phyloP scores from a whole-genome alignment of 768 basidiomycete species.

The Crassisporium funariophilum region DNA sequence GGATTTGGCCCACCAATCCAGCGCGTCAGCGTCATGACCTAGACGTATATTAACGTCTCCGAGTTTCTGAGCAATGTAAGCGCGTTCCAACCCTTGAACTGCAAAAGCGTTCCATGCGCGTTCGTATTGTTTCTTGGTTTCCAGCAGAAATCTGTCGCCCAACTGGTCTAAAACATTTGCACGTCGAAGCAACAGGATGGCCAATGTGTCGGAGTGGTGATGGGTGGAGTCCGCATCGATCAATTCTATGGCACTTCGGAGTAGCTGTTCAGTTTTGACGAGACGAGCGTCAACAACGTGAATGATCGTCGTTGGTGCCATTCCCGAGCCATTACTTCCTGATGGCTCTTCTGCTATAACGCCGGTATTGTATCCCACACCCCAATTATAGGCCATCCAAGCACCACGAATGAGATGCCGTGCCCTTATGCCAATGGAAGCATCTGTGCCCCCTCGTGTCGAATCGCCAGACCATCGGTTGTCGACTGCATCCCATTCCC shows the following conservation, averaged over 20 bases:
- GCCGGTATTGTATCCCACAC: slow-evolving; percentile 42
- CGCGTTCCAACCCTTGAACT: slow-evolving; percentile 27
- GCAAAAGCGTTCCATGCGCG: slow-evolving; percentile 54
- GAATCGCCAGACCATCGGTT: slow-evolving; percentile 63
- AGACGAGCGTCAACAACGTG: slow-evolving; percentile 57
- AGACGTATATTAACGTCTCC: slow-evolving; percentile 66
- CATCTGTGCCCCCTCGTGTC: slow-evolving; percentile 67
- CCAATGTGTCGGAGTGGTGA: slow-evolving; percentile 49
- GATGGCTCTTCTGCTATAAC: slow-evolving; percentile 39
- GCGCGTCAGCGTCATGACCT: slow-evolving; percentile 52
- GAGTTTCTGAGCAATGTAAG: slow-evolving; percentile 63
- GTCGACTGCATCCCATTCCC: slow-evolving; percentile 69
- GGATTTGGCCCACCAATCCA: slow-evolving; percentile 70
- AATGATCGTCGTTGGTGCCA: slow-evolving; percentile 29
- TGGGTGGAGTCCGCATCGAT: slow-evolving; percentile 42
- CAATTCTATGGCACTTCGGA: slow-evolving; percentile 49
- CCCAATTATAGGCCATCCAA: slow-evolving; percentile 75
- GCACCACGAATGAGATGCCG: slow-evolving; percentile 66
- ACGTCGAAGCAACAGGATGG: slow-evolving; percentile 56
- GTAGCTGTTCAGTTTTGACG: slow-evolving; percentile 53
- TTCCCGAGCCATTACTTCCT: slow-evolving; percentile 29
- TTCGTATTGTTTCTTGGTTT: slow-evolving; percentile 59
- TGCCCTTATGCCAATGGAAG: slow-evolving; percentile 61
- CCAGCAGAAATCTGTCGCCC: slow-evolving; percentile 51
- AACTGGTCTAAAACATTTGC: slow-evolving; percentile 63